A percentile compares a stretch with the other conserved stretches of the same genome.
Conservation (phyloP, 768 basidiomycete species). For the Russula abietina region DNA sequence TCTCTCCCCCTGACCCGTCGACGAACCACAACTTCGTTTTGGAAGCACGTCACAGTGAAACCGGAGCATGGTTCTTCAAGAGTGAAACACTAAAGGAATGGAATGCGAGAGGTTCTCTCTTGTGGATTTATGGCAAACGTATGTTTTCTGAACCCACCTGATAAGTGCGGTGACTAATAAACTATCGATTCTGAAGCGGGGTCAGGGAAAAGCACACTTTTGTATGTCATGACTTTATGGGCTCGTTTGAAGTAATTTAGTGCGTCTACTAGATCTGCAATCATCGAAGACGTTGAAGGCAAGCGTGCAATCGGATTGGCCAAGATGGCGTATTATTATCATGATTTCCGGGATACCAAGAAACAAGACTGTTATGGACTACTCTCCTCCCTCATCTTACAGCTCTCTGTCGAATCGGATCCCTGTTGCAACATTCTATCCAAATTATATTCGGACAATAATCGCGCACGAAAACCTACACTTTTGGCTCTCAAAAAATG, state of each 20-base stretch:
- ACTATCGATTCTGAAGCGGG: neutral
- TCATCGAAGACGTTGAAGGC: slow-evolving; percentile 6
- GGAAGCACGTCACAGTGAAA: neutral
- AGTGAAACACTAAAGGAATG: neutral
- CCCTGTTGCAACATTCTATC: too few relatives aligned
- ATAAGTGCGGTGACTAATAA: neutral
- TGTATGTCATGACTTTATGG: neutral
- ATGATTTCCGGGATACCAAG: neutral
- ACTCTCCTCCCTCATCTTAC: neutral
- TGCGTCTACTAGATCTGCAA: neutral
- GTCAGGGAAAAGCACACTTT: slow-evolving; percentile 7
- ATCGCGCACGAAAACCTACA: too few relatives aligned
- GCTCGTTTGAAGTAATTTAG: neutral
- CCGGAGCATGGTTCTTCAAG: neutral
- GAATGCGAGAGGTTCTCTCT: neutral
- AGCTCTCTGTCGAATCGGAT: neutral
- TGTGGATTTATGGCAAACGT: slow-evolving; percentile 17
- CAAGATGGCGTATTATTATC: neutral
- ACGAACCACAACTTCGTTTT: too few relatives aligned
- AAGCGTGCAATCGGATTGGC: neutral
- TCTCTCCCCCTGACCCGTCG: too few relatives aligned
- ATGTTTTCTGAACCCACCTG: neutral
- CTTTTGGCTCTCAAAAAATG: too few relatives aligned
- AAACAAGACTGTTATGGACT: neutral
- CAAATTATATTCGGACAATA: neutral